Evolutionary conservation across 208 protist genomes (phyloP), one percentile per base, ranked within the genome.

Genomic region (Leishmania tropica): DNA sequence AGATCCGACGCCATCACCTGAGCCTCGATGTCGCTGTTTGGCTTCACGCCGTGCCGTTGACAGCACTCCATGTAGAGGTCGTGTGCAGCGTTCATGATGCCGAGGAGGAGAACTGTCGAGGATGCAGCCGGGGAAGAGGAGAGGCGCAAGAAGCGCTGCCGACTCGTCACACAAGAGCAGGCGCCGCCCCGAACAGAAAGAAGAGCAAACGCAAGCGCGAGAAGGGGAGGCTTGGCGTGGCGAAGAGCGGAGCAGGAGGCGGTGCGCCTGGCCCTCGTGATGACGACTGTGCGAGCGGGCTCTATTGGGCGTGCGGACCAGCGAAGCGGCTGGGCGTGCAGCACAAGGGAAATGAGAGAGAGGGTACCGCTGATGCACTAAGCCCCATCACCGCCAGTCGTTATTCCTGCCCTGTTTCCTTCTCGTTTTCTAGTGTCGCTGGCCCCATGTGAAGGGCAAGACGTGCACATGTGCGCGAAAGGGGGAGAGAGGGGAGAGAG

Each of bases 1-100:
- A 94, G 81, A 67, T 90, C 89, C 35, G 89, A 78, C n/a, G 85
- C 28, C 68, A 87, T 71, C 35, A 97, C 76, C 75, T 96, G 93
- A 37, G 73, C 54, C 13, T 83, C 28, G 17, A 97, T 93, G 31
- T 93, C 85, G 40, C 76, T 87, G 73, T 96, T 96, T 3, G 95
- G 91, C 70, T 93, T 93, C 64, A 93, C 90, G 40, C 79, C 75
- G 75, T 92, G 84, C 7, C 80, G 56, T 75, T 80, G 83, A 80
- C 94, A 97, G 84, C 91, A 97, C 75, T 93, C 90, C 58, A 80
- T 73, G 87, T 97, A 97, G 15, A 95, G 67, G 10, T 79, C 78
- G 13, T 40, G 56, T n/a, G 67, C 74, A 3, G 76, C 78, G 78
- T 85, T 72, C 79, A 84, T 82, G 21, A 35, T 51, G 28, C 24